Conservation (phyloP, 2,329 filamentous ascomycete genomes). For the Botrytis porri region DNA sequence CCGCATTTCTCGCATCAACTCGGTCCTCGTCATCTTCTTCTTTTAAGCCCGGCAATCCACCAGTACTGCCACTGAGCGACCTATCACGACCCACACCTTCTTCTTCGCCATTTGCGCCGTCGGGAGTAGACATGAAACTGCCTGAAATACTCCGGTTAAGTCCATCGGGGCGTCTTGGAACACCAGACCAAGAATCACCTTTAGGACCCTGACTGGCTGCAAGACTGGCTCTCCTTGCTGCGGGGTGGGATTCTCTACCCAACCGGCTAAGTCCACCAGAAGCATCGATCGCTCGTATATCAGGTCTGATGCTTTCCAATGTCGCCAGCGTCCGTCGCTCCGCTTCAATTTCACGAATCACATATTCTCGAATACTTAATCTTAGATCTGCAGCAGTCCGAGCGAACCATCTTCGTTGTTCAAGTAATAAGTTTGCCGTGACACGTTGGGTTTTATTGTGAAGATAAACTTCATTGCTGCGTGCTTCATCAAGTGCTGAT, state of each 20-base stretch:
- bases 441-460: constrained; percentile 84
- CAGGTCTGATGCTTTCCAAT: constrained; percentile 88
- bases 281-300: constrained; percentile 88
- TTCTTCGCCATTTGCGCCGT: constrained; percentile 57
- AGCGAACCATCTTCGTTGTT: constrained; percentile 87
- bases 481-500: constrained; percentile 80
- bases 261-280: constrained; percentile 87
- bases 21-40: constrained; percentile 91
- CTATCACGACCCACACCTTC: constrained; percentile 40
- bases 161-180: constrained; percentile 74
- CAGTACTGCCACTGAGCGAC: constrained; percentile 35
- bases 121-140: constrained; percentile 62
- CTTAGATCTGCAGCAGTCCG: constrained; percentile 83
- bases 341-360: constrained; percentile 90
- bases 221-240: constrained; percentile 67
- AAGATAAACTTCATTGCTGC: constrained; percentile 76
- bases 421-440: constrained; percentile 81
- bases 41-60: constrained; percentile 56
- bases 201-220: constrained; percentile 91
- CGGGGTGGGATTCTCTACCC: constrained; percentile 82
- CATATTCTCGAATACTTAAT: constrained; percentile 83
- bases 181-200: constrained; percentile 97
- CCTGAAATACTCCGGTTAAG: constrained; percentile 73
- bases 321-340: constrained; percentile 89
- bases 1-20: constrained; percentile 92